Evolutionary conservation across 2,329 filamentous ascomycete genomes (phyloP), one percentile per base, ranked within the genome.

Genomic region (Aspergillus japonicus): DNA sequence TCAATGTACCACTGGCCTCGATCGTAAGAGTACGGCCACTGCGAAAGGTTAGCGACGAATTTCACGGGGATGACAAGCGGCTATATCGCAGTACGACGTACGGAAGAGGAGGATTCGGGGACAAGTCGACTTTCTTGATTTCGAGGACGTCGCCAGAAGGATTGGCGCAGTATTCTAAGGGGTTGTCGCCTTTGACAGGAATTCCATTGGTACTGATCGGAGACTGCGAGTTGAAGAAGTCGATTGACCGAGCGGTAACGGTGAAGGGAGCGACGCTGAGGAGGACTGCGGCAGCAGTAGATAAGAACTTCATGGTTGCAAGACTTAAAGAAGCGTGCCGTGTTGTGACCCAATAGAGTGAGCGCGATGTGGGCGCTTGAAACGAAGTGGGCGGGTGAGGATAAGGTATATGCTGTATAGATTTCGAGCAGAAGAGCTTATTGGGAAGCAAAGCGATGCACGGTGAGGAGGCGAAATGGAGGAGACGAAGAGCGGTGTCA

Each of bases 101-200:
- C 94, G 92, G 83, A 73, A 85, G 73, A 39, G 95, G 95, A 61
- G 94, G 95, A 77, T 97, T 98, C 14, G 95, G 95, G 39, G 77
- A 73, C 59, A 99, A 78, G 70, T 97, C 88, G 58, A 98, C 92
- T 50, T 85, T 85, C 64, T 92, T 82, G 70, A 99, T 92, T 48
- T 81, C 79, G 67, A 97, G 81, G 59, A 93, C 84, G 74, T 97
- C 87, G 54, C 86, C 75, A 52, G 78, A 77, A 59, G 91, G 90
- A 63, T 90, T 83, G 60, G 80, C 79, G 66, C 95, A 99, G 78
- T 90, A 91, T 71, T 87, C 81, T 61, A 99, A 83, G 31, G 95
- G 94, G 73, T 94, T 96, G 54, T 94, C 82, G 74, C 95, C 93
- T 1, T 91, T 88, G 16, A 97, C 89, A 65, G 87, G 84, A 50